phyloP scores from a whole-genome alignment of 805 yeast genomes.

The Candida hispaniensis region DNA sequence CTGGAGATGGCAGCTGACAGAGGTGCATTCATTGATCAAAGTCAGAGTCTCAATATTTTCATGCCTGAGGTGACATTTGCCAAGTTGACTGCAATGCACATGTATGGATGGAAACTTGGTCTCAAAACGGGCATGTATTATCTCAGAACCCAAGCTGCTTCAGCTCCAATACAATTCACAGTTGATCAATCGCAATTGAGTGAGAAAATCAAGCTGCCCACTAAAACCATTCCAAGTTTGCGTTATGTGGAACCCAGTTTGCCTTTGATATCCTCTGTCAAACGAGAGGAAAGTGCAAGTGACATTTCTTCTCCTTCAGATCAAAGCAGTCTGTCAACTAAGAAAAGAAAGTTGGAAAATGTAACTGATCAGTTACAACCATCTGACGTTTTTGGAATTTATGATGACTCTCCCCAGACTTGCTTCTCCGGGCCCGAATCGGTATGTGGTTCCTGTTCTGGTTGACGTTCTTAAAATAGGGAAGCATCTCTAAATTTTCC shows the following conservation, averaged over 20 bases:
- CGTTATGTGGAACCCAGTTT: too few species aligned
- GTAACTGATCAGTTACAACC: too few species aligned
- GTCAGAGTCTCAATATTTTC: conserved; percentile 87
- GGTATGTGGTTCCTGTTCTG: conserved; percentile 5
- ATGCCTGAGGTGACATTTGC: conserved; percentile 82
- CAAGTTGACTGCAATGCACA: conserved; percentile 91
- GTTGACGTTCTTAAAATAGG: too few species aligned
- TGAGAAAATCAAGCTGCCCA: background rate
- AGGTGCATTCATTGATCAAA: conserved; percentile 65
- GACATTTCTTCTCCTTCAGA: too few species aligned
- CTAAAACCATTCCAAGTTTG: background rate
- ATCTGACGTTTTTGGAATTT: conserved; percentile 6
- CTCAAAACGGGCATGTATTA: conserved; percentile 96
- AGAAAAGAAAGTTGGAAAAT: too few species aligned
- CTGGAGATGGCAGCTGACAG: conserved; percentile 76
- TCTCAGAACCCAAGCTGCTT: conserved; percentile 89
- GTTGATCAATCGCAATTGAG: conserved; percentile 37
- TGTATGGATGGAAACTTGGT: conserved; percentile 95
- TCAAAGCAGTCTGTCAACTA: too few species aligned
- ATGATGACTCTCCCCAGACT: conserved; percentile 8
- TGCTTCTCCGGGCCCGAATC: conserved; percentile 10
- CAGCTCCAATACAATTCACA: conserved; percentile 87
- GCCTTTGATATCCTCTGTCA: too few species aligned
- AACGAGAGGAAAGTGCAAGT: too few species aligned
- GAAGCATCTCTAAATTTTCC: too few species aligned